These are phyloP conservation scores for Pistacia integerrima DNA, from an alignment of 345 rosid species.

Conservation along the genomic window DNA sequence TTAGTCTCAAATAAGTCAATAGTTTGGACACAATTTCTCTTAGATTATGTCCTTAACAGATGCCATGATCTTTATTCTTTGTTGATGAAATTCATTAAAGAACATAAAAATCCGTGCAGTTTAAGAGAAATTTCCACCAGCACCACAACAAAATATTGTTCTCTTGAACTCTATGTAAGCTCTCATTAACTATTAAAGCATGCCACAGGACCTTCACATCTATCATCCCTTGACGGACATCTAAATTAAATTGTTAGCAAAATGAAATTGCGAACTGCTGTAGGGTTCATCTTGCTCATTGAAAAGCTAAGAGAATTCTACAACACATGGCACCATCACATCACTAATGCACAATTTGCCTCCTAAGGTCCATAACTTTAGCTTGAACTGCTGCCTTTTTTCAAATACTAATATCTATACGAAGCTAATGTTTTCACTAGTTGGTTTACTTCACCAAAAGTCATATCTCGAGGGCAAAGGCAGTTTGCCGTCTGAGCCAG, in stretches of 20 bases:
- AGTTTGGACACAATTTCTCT: not conserved
- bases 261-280: not conserved
- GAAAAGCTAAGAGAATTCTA: not conserved
- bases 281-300: not conserved
- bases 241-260: not conserved
- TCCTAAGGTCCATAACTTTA: not conserved
- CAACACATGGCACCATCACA: not conserved
- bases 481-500: not conserved
- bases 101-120: not conserved
- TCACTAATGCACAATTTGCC: not conserved
- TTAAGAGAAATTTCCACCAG: not conserved
- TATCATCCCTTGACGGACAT: not conserved
- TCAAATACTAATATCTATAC: not conserved
- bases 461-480: not conserved
- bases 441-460: not conserved
- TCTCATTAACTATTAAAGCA: not conserved
- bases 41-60: not conserved
- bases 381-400: constrained; percentile 1
- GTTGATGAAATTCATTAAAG: not conserved
- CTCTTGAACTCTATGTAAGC: not conserved
- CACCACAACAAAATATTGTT: not conserved
- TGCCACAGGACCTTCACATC: not conserved
- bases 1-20: not conserved
- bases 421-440: not conserved
- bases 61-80: not conserved